Percentiles rank a stretch among this genome's conserved stretches.
Conservation (phyloP, 1,284 basidiomycete species). For the Moesziomyces sp. region DNA sequence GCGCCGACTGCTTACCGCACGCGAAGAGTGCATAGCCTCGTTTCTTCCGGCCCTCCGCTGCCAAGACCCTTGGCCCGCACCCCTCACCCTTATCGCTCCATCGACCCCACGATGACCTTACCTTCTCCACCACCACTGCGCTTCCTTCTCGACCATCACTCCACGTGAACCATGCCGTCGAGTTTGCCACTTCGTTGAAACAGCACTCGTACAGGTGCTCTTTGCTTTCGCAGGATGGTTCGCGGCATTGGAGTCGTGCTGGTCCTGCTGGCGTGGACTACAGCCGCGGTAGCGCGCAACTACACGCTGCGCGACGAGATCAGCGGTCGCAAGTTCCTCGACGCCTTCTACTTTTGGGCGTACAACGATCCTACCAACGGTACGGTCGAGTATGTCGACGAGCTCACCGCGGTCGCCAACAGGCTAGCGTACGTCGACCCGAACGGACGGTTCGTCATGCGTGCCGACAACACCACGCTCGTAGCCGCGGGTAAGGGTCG, state of each 20-base stretch:
- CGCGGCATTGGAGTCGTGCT: background rate
- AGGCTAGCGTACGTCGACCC: slow-evolving; percentile 39
- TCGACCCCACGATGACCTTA: background rate
- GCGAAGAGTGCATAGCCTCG: background rate
- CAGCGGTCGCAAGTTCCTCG: slow-evolving; percentile 41
- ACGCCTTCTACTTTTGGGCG: slow-evolving; percentile 50
- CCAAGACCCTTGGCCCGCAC: background rate
- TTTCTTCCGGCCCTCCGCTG: background rate
- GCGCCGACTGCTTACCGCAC: background rate
- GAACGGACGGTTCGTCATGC: slow-evolving; percentile 40
- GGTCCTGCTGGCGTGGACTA: background rate
- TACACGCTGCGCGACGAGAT: slow-evolving; percentile 48
- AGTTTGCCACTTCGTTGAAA: no score
- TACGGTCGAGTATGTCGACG: slow-evolving; percentile 46
- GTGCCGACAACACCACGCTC: slow-evolving; percentile 43
- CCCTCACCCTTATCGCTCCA: background rate
- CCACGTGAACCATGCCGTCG: background rate
- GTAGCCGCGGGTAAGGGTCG: slow-evolving; percentile 25
- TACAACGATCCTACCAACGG: slow-evolving; percentile 50
- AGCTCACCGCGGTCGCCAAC: slow-evolving; percentile 21
- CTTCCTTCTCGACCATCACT: background rate
- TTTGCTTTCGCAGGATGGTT: background rate
- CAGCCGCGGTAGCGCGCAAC: slow-evolving; percentile 21
- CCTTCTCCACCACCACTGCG: background rate
- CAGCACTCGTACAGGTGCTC: background rate